A percentile compares a stretch with the other conserved stretches of the same genome.
Conservation (phyloP, 2,329 filamentous ascomycete genomes). For the Neofusicoccum parvum region DNA sequence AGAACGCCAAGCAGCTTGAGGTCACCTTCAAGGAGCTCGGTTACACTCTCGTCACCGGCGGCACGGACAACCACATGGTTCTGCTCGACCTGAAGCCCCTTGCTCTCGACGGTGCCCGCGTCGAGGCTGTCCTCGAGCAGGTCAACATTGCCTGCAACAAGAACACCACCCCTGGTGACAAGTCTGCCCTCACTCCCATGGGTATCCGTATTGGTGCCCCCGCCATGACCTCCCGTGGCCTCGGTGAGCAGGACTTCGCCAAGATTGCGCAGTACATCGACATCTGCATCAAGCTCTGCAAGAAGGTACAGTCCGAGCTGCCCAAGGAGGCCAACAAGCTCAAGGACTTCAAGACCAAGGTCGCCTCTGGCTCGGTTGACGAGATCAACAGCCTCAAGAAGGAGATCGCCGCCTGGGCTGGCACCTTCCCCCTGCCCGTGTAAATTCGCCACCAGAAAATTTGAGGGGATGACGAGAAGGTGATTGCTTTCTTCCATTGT, state of each 20-base stretch:
- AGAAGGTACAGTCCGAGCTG: conserved; percentile 78
- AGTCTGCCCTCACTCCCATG: conserved; percentile 88
- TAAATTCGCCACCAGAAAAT: conserved; percentile 33
- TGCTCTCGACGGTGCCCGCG: conserved; percentile 86
- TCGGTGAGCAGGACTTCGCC: conserved; percentile 82
- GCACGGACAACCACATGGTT: conserved; percentile 97
- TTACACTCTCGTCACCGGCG: conserved; percentile 92
- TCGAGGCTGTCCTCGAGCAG: conserved; percentile 94
- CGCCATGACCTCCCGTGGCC: conserved; percentile 97
- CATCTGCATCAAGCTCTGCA: conserved; percentile 83
- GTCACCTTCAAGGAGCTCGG: conserved; percentile 77
- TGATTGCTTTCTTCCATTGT: conserved; percentile 14
- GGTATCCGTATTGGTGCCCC: conserved; percentile 93
- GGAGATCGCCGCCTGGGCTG: conserved; percentile 87
- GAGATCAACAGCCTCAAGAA: conserved; percentile 85
- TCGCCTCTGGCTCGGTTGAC: conserved; percentile 72
- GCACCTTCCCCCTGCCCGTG: conserved; percentile 88
- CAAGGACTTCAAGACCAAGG: conserved; percentile 98
- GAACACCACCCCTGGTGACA: conserved; percentile 96
- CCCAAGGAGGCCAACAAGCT: conserved; percentile 99
- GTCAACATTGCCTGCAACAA: conserved; percentile 99
- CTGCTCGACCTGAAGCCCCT: conserved; percentile 89
- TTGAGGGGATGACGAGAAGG: not conserved
- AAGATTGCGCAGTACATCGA: conserved; percentile 85
- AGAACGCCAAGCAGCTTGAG: conserved; percentile 92